These are phyloP conservation scores for Tricladium varicosporioides DNA, from an alignment of 2,329 filamentous ascomycete genomes.

Conservation along the genomic window DNA sequence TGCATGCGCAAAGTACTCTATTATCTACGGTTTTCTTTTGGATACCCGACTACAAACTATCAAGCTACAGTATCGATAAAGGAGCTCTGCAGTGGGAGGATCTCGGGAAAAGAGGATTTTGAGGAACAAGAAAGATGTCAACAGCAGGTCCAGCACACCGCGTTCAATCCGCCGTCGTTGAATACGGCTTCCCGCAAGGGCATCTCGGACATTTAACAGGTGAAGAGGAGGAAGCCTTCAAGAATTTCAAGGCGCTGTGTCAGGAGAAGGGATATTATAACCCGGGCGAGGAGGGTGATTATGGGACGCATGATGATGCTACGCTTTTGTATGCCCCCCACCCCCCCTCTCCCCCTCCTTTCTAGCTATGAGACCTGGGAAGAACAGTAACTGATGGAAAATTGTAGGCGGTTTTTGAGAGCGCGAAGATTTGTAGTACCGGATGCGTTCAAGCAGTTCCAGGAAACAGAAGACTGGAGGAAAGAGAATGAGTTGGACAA, in stretches of 20 bases:
- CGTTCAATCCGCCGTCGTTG: constrained; percentile 35
- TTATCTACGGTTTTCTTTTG: too few species aligned
- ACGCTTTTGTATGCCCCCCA: constrained; percentile 61
- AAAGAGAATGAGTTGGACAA: constrained; percentile 73
- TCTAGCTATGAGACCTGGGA: neutral
- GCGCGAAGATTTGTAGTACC: constrained; percentile 76
- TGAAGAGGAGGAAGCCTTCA: constrained; percentile 65
- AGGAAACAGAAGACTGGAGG: constrained; percentile 85
- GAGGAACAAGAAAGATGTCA: constrained; percentile 1
- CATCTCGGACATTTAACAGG: constrained; percentile 75
- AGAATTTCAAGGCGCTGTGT: constrained; percentile 68
- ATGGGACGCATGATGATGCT: constrained; percentile 66
- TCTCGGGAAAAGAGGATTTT: too few species aligned
- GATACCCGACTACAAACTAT: too few species aligned
- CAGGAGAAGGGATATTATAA: constrained; percentile 63
- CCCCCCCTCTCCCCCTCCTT: constrained; percentile 18
- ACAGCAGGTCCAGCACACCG: constrained; percentile 31
- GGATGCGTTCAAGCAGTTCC: constrained; percentile 81
- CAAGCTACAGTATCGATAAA: too few species aligned
- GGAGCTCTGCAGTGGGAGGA: too few species aligned
- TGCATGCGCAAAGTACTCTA: too few species aligned
- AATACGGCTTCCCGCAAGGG: constrained; percentile 66
- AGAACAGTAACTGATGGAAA: neutral
- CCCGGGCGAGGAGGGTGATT: constrained; percentile 39
- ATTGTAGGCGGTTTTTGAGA: constrained; percentile 73